phyloP scores from a whole-genome alignment of 1,284 basidiomycete species.

The Leccinum proximum region DNA sequence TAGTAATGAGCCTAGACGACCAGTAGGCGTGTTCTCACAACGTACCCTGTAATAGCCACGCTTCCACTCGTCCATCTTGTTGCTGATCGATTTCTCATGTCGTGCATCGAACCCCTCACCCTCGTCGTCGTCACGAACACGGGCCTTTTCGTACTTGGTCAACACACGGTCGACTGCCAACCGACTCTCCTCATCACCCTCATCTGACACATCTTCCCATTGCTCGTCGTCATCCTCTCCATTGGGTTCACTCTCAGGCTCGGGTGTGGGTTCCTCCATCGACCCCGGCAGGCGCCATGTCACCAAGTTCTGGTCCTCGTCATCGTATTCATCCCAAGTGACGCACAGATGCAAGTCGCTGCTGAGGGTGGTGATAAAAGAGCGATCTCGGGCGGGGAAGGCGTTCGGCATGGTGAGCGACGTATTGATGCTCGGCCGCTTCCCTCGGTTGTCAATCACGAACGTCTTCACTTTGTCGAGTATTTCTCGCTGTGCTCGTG shows the following conservation, averaged over 20 bases:
- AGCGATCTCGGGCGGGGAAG: slow-evolving; percentile 74
- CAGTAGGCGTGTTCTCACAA: slow-evolving; percentile 7
- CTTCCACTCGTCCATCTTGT: slow-evolving; percentile 95
- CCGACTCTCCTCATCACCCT: slow-evolving; percentile 56
- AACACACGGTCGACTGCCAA: slow-evolving; percentile 83
- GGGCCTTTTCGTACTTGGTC: slow-evolving; percentile 86
- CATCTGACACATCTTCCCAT: slow-evolving; percentile 48
- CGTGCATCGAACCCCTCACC: slow-evolving; percentile 76
- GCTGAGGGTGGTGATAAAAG: slow-evolving; percentile 74
- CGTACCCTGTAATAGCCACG: slow-evolving; percentile 82
- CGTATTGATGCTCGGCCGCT: slow-evolving; percentile 35
- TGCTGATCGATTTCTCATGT: slow-evolving; percentile 68
- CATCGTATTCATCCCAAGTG: slow-evolving; percentile 90
- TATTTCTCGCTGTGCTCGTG: slow-evolving; percentile 68
- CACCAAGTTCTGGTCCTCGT: slow-evolving; percentile 74
- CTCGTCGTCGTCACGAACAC: slow-evolving; percentile 64
- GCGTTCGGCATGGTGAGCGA: slow-evolving; percentile 69
- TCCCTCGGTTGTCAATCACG: slow-evolving; percentile 53
- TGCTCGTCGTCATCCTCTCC: slow-evolving; percentile 32
- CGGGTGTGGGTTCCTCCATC: slow-evolving; percentile 38
- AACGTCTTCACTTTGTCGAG: slow-evolving; percentile 78
- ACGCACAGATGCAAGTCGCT: slow-evolving; percentile 73
- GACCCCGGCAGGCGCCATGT: slow-evolving; percentile 58
- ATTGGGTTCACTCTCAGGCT: slow-evolving; percentile 23
- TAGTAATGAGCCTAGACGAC: slow-evolving; percentile 2